phyloP scores from a whole-genome alignment of 805 yeast species.

The Zygotorulaspora sp. region DNA sequence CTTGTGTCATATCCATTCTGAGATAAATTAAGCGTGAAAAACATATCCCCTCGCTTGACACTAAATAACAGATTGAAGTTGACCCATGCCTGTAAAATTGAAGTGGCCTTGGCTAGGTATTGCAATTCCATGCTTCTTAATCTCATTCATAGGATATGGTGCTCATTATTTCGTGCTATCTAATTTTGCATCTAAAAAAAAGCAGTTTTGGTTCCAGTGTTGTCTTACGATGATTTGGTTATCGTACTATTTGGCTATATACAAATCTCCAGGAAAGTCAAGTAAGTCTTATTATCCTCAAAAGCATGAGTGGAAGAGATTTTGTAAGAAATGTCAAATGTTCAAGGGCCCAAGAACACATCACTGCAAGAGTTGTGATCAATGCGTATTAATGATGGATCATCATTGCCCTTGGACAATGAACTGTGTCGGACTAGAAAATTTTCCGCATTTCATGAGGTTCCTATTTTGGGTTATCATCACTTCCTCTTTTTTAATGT shows the following conservation, averaged over 20 bases:
- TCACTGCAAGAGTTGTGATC: slow-evolving; percentile 73
- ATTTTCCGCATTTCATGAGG: slow-evolving; percentile 74
- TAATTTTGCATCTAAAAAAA: slow-evolving; percentile 37
- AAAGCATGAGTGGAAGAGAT: slow-evolving; percentile 50
- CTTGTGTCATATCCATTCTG: no score
- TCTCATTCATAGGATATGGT: slow-evolving; percentile 56
- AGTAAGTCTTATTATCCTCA: slow-evolving; percentile 44
- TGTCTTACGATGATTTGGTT: slow-evolving; percentile 61
- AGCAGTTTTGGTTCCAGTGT: slow-evolving; percentile 46
- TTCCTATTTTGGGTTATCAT: slow-evolving; percentile 64
- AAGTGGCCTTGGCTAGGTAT: slow-evolving; percentile 50
- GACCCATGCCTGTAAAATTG: slow-evolving; percentile 37
- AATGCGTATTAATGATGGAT: slow-evolving; percentile 84
- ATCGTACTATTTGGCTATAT: slow-evolving; percentile 67
- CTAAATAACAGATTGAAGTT: no score
- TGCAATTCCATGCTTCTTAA: slow-evolving; percentile 58
- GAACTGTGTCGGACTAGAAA: slow-evolving; percentile 79
- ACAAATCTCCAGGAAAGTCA: slow-evolving; percentile 63
- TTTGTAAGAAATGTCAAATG: slow-evolving; percentile 66
- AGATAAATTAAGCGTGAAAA: no score
- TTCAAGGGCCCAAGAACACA: slow-evolving; percentile 82
- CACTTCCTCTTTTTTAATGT: slow-evolving; percentile 45
- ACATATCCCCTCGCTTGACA: no score
- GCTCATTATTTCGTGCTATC: slow-evolving; percentile 54
- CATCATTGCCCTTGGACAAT: slow-evolving; percentile 94